phyloP scores from a whole-genome alignment of 495 filamentous ascomycete species.

The Collariella sp. region DNA sequence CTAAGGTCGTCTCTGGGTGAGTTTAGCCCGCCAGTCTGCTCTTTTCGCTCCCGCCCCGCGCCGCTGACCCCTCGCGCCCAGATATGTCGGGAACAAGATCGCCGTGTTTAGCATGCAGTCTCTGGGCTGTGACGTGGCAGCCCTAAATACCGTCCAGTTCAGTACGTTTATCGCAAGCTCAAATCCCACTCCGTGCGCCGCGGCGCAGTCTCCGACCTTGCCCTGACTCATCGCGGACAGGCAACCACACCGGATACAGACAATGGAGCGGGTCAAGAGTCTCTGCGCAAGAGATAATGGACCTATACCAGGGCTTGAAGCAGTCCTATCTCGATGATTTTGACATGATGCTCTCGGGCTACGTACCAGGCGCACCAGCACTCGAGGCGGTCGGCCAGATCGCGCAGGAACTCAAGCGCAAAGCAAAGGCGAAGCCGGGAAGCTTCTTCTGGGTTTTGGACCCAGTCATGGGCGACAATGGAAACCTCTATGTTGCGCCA shows the following conservation, averaged over 20 bases:
- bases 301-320: conserved; percentile 75
- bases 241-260: conserved; percentile 86
- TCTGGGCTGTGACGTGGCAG: conserved; percentile 85
- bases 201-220: not conserved
- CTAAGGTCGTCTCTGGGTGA: conserved; percentile 72
- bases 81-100: conserved; percentile 96
- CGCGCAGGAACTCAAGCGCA: conserved; percentile 65
- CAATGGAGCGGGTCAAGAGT: conserved; percentile 77
- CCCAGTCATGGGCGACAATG: conserved; percentile 97
- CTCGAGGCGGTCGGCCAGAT: conserved; percentile 80
- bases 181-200: not conserved
- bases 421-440: conserved; percentile 52
- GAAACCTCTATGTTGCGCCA: conserved; percentile 76
- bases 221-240: conserved; percentile 35
- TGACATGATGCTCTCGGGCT: conserved; percentile 87
- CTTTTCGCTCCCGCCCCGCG: not conserved
- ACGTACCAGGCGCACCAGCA: conserved; percentile 74
- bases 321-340: conserved; percentile 76
- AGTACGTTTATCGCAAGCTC: conserved; percentile 42
- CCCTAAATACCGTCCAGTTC: conserved; percentile 92
- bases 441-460: conserved; percentile 97
- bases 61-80: conserved; percentile 27
- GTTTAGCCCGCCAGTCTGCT: conserved; percentile 19
- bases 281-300: conserved; percentile 71
- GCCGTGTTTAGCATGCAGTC: conserved; percentile 86